A percentile compares a stretch with the other conserved stretches of the same genome.
Evolutionary conservation across 345 rosid genomes (phyloP).

Genomic region (Kandelia obovata): DNA sequence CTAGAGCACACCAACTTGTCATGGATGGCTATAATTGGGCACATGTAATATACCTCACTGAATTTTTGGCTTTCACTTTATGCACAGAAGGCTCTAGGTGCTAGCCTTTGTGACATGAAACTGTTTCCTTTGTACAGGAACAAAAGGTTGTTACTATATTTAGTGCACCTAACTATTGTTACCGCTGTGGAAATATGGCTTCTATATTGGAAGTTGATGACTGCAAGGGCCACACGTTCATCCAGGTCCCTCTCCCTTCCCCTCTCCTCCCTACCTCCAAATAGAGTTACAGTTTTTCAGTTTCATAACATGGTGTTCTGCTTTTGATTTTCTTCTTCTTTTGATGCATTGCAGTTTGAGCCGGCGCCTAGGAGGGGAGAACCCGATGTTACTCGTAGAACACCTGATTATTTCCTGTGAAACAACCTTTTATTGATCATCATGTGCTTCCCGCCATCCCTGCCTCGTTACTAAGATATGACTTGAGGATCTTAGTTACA

Average conservation of each 20-base stretch:
- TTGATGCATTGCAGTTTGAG: conserved; percentile 62
- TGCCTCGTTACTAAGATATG: conserved; percentile 2
- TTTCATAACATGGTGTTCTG: too few relatives aligned
- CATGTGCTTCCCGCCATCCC: not conserved
- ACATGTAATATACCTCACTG: conserved; percentile 14
- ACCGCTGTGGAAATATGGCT: conserved; percentile 98
- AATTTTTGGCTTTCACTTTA: conserved; percentile 1
- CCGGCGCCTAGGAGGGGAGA: conserved; percentile 99
- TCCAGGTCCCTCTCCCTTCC: conserved; percentile 57
- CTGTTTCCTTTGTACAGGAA: conserved; percentile 45
- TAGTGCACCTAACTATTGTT: conserved; percentile 95
- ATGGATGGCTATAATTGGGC: conserved; percentile 99
- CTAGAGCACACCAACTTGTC: conserved; percentile 93
- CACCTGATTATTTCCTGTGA: conserved; percentile 81
- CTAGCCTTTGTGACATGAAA: not conserved
- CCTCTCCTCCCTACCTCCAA: too few relatives aligned
- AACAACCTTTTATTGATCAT: not conserved
- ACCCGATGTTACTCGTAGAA: conserved; percentile 90
- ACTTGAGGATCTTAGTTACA: conserved; percentile 3
- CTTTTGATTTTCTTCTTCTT: too few relatives aligned
- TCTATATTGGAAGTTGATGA: conserved; percentile 93
- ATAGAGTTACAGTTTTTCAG: not conserved
- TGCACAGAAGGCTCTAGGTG: not conserved
- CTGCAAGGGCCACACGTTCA: conserved; percentile 89
- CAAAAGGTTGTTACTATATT: conserved; percentile 96